Conservation (phyloP, 2,329 filamentous ascomycete species). For the Chrysoporthe deuterocubensis region DNA sequence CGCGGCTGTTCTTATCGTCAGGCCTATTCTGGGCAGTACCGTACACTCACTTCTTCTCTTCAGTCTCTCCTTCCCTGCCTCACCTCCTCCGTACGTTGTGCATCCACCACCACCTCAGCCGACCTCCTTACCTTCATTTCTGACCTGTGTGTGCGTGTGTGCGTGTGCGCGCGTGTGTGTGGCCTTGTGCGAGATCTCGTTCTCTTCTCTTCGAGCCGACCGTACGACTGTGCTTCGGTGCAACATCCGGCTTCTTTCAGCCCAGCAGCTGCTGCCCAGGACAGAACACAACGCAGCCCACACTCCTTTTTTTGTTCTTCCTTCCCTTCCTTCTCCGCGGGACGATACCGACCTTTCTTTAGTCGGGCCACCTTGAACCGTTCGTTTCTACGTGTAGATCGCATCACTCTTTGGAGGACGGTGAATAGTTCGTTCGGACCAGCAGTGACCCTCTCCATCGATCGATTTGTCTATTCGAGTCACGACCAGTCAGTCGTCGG, state of each 20-base stretch:
- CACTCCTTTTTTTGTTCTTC: neutral
- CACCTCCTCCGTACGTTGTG: constrained; percentile 8
- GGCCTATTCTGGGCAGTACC: constrained; percentile 4
- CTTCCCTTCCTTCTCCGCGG: neutral
- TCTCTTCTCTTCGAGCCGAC: constrained; percentile 24
- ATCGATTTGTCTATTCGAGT: neutral
- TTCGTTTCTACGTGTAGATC: constrained; percentile 29
- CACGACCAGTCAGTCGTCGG: constrained; percentile 1
- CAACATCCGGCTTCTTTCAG: constrained; percentile 4
- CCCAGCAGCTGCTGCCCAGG: neutral
- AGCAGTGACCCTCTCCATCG: neutral
- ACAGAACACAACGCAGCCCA: constrained; percentile 1
- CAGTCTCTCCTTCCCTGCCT: constrained; percentile 16
- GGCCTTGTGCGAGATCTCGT: constrained; percentile 23
- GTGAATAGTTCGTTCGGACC: neutral
- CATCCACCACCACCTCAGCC: constrained; percentile 14
- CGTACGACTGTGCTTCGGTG: constrained; percentile 17
- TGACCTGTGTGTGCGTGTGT: constrained; percentile 20
- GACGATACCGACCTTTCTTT: neutral
- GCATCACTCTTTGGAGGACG: constrained; percentile 24
- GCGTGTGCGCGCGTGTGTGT: neutral
- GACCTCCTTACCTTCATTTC: constrained; percentile 21
- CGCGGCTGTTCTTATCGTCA: constrained; percentile 15
- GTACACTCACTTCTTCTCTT: constrained; percentile 7
- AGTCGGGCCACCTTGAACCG: neutral